These are phyloP conservation scores for Fagopyrum tataricum DNA, from an alignment of 148 eudicot genomes.

Conservation along the genomic window DNA sequence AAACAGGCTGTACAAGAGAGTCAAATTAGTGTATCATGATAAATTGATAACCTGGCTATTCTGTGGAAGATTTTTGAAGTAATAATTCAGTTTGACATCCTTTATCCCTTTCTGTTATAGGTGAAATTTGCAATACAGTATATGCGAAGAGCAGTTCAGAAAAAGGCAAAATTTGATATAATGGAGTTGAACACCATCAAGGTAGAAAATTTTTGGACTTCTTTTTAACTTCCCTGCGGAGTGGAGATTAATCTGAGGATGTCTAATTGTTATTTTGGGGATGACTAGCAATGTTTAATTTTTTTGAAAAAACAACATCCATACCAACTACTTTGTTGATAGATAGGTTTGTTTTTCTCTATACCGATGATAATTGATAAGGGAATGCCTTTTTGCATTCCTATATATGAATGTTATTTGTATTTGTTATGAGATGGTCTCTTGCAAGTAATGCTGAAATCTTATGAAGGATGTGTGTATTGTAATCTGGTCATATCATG, in stretches of 20 bases:
- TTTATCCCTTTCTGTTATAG: conserved; percentile 26
- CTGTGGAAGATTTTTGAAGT: background rate
- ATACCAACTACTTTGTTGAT: background rate
- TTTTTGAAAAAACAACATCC: background rate
- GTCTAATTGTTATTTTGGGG: background rate
- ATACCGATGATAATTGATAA: background rate
- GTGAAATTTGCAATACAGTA: conserved; percentile 97
- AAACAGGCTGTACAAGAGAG: background rate
- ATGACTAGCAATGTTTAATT: background rate
- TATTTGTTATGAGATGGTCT: conserved; percentile 2
- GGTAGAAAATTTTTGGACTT: conserved; percentile 31
- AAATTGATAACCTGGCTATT: background rate
- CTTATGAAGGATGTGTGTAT: background rate
- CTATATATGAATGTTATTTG: conserved; percentile 12
- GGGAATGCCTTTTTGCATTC: background rate
- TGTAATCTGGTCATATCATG: background rate
- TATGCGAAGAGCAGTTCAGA: conserved; percentile 86
- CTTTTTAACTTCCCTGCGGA: background rate
- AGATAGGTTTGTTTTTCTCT: background rate
- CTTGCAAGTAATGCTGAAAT: background rate
- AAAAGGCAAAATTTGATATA: conserved; percentile 96
- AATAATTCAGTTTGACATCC: background rate
- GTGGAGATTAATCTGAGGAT: background rate
- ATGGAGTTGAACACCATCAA: conserved; percentile 76
- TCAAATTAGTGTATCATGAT: background rate